Conservation (phyloP, 108 stramenopile genomes). For the Schizochytrium sp. region DNA sequence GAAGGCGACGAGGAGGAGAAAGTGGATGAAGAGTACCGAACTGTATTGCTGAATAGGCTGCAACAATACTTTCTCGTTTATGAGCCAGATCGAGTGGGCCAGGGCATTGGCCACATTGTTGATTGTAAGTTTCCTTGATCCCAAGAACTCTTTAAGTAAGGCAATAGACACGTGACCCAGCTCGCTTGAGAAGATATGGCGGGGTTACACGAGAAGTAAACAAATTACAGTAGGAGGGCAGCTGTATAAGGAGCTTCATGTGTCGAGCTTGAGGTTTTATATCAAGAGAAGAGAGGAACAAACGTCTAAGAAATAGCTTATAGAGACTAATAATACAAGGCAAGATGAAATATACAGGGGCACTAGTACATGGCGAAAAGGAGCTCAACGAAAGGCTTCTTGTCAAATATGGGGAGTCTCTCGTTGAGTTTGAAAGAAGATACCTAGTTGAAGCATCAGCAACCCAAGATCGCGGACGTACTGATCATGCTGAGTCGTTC, state of each 20-base stretch:
- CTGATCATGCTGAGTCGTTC: neutral
- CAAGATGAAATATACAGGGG: neutral
- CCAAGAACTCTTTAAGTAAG: neutral
- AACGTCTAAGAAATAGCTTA: neutral
- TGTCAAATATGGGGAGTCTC: conserved; percentile 29
- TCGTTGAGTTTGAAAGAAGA: conserved; percentile 1
- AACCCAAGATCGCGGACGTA: neutral
- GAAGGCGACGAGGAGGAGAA: conserved; percentile 42
- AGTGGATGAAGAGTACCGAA: conserved; percentile 22
- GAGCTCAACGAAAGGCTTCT: conserved; percentile 39
- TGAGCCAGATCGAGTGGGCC: conserved; percentile 50
- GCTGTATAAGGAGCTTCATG: too few relatives aligned
- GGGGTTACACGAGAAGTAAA: too few relatives aligned
- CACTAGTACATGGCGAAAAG: conserved; percentile 19
- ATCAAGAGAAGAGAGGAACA: neutral
- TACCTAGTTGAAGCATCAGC: neutral
- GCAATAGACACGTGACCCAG: neutral
- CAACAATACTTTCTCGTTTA: conserved; percentile 38
- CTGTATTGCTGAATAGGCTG: conserved; percentile 37
- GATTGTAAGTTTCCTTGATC: conserved; percentile 4
- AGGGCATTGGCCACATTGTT: conserved; percentile 56
- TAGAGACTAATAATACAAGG: neutral
- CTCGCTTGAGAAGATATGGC: neutral
- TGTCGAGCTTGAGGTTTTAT: neutral
- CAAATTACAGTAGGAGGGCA: too few relatives aligned